These are phyloP conservation scores for Persicaria maculosa DNA, from an alignment of 148 eudicot species.

Conservation along the genomic window DNA sequence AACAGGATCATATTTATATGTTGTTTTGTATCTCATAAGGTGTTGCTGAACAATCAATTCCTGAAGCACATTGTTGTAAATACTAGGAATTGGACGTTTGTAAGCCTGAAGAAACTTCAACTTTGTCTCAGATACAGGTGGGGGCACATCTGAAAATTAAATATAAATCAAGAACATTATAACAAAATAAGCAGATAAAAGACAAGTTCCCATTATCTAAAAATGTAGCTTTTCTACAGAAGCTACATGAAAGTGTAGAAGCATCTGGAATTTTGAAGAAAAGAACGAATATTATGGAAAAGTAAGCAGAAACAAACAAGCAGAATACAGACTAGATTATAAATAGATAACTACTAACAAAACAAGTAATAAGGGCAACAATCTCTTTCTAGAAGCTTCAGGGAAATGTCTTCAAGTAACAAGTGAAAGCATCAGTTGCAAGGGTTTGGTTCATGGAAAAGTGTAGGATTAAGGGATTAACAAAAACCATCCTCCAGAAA, in stretches of 20 bases:
- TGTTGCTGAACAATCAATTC: conserved; percentile 95
- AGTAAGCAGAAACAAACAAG: neutral
- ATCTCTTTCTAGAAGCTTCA: neutral
- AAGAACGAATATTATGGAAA: neutral
- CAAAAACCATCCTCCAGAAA: neutral
- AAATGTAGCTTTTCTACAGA: neutral
- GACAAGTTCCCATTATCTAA: neutral
- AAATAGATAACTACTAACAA: neutral
- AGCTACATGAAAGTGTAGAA: neutral
- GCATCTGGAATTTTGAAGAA: neutral
- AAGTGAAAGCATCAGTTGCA: neutral
- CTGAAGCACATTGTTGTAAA: conserved; percentile 86
- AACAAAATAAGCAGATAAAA: neutral
- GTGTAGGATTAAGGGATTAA: neutral
- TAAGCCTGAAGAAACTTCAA: conserved; percentile 71
- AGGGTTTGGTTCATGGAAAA: neutral
- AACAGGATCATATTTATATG: conserved; percentile 75
- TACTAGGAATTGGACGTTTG: conserved; percentile 87
- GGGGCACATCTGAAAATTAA: conserved; percentile 16
- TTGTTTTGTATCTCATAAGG: conserved; percentile 75
- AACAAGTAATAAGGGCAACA: neutral
- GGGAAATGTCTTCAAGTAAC: neutral
- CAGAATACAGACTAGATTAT: neutral
- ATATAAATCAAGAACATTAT: neutral
- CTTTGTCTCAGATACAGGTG: conserved; percentile 82